Base-by-base conservation (phyloP, 371 early-diverging fungal genomes). In the Capillidium heterosporum region DNA sequence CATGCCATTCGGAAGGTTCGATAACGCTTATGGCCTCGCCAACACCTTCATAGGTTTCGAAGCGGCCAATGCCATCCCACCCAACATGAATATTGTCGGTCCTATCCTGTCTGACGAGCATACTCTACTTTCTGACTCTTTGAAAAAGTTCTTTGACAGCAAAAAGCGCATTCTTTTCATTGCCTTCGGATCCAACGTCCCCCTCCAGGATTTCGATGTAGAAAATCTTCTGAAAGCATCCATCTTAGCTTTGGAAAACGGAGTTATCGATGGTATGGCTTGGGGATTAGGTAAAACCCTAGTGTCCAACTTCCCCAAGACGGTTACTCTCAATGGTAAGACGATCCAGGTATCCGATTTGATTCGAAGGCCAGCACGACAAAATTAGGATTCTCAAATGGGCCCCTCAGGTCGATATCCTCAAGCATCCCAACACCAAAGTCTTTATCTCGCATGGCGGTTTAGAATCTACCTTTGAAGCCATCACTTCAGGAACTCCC, bases 361-460 rank as follows among this genome's bases (percentile, higher is more conserved):
- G 1, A 2, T 49, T 31, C n/a, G 31, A 49, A 49, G 49, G 49
- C 32, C 19, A 21, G 3, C 29, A 49, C 17, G 49, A 49, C 13
- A 49, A 49, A 31, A 48, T 57, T 26, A 23, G 35, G 21, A 8
- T 49, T 19, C 24, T 57, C 1, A 40, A 39, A n/a, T 28, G 49
- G 39, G 49, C 57, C 10, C 57, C 57, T 24, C 57, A 57, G 23
- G 32, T 26, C 5, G 39, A 47, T n/a, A 32, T 57, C 7, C 35
- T 57, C 15, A 35, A 57, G 5, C 57, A 57, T 49, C 23, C 32
- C 11, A 28, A 26, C 28, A 48, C 49, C 1, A 48, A 49, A 26
- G 17, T 57, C 10, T 57, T 57, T 27, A 39, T 57, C 32, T 48
- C 49, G 32, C 57, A 57, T 40, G 43, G 57, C 17, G 57, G 57